These are phyloP conservation scores for Medicago lupulina DNA, from an alignment of 306 rosid genomes.

Conservation along the genomic window DNA sequence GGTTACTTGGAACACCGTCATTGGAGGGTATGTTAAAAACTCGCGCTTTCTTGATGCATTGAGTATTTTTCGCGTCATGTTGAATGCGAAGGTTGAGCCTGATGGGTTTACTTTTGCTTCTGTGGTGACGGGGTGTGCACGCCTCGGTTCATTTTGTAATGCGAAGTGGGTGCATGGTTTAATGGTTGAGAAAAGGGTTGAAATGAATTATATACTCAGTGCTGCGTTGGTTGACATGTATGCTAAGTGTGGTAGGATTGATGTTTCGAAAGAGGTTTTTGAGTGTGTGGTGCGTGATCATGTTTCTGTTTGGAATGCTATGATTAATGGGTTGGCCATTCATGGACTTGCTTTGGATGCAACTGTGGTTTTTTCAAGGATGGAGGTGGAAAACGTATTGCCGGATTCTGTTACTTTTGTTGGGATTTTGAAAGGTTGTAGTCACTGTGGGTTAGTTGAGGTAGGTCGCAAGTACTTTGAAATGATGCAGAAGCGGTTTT, in stretches of 20 bases:
- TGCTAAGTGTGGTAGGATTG: conserved; percentile 72
- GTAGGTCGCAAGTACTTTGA: conserved; percentile 62
- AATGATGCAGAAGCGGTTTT: conserved; percentile 59
- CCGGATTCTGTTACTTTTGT: conserved; percentile 72
- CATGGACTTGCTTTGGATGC: conserved; percentile 75
- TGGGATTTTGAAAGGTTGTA: conserved; percentile 71
- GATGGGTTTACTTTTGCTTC: conserved; percentile 81
- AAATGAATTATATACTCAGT: conserved; percentile 59
- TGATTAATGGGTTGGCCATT: conserved; percentile 72
- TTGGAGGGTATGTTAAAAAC: conserved; percentile 67
- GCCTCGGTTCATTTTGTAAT: conserved; percentile 59
- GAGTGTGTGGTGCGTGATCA: conserved; percentile 44
- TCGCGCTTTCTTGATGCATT: conserved; percentile 52
- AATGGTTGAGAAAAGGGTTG: conserved; percentile 59
- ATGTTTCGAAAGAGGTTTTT: conserved; percentile 58
- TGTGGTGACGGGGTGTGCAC: conserved; percentile 61
- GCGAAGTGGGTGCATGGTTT: conserved; percentile 67
- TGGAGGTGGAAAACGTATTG: conserved; percentile 57
- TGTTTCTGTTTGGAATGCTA: conserved; percentile 77
- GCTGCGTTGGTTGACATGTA: conserved; percentile 72
- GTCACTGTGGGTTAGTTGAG: conserved; percentile 69
- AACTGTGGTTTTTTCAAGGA: conserved; percentile 52
- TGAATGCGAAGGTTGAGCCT: conserved; percentile 53
- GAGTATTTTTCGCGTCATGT: conserved; percentile 53
- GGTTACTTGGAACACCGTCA: conserved; percentile 70